A percentile compares a stretch with the other conserved stretches of the same genome.
phyloP scores from a whole-genome alignment of 2,329 filamentous ascomycete genomes.

The Fusarium zealandicum region DNA sequence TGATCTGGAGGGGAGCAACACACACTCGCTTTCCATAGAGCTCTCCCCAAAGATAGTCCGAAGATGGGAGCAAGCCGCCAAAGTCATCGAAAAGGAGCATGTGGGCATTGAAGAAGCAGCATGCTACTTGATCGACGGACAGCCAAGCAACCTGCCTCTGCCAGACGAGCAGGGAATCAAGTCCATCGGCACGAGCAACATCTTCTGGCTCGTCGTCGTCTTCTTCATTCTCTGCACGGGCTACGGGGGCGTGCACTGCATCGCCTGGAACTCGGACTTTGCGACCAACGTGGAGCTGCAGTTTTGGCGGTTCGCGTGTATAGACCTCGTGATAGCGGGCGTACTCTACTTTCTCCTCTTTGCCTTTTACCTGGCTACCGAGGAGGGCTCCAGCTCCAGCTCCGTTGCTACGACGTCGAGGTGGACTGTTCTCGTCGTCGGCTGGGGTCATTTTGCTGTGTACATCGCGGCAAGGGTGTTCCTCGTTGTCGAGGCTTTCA shows the following conservation, averaged over 20 bases:
- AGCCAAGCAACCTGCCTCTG: neutral
- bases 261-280: neutral
- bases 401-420: neutral
- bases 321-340: neutral
- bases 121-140: neutral
- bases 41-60: neutral
- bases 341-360: neutral
- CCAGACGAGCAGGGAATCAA: too few relatives aligned
- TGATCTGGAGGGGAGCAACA: too few relatives aligned
- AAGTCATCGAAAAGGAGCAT: neutral
- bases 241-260: neutral
- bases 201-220: too few relatives aligned
- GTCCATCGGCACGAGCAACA: too few relatives aligned
- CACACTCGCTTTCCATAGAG: neutral
- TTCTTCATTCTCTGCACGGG: neutral
- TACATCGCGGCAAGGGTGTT: neutral
- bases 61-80: neutral
- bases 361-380: neutral
- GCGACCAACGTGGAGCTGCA: too few relatives aligned
- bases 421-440: neutral
- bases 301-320: neutral
- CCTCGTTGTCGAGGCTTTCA: neutral
- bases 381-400: neutral
- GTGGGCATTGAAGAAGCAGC: neutral
- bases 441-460: neutral